Base-by-base conservation (phyloP, 345 rosid species). In the Hibiscus syriacus region DNA sequence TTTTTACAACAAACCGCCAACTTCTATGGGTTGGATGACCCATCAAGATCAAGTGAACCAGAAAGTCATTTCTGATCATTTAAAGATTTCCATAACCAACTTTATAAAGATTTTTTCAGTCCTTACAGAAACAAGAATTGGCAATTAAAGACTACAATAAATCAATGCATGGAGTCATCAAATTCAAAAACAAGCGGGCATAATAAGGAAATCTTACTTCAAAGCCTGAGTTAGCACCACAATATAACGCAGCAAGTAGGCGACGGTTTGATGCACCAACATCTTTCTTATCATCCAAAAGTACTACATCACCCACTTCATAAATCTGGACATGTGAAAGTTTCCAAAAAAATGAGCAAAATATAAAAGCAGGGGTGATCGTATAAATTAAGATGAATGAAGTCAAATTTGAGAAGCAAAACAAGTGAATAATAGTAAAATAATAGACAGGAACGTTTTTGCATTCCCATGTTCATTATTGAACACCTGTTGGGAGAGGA, bases 221-320 rank as follows among this genome's bases (percentile, higher is more conserved):
- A 82, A 94, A 94, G 70, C 98, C 98, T 25, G 99, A 91, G 82
- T 80, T 86, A 56, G 93, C 83, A 70, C 98, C 96, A 73, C 99
- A 94, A 71, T 89, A 80, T 58, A 91, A 72, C 39, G 96, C 99
- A 65, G 86, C 86, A 25, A 91, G 86, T 59, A 60, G 88, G 63
- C 92, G 92, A 55, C 75, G 79, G 73, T 86, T 87, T 45, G 82
- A 78, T 50, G 96, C 99, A 69, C 98, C 95, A 10, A 92, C 96
- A 69, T 91, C 98, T 80, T 76, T 86, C 19, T 67, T 77, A 62
- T 76, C 88, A 77, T 91, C 92, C 86, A 87, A 68, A 65, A 72
- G 70, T 6, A 71, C 79, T 60, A 91, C 67, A 70, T 87, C 96
- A 73, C 98, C 89, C 68, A 94, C 86, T 80, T 91, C 98, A 77